phyloP scores from a whole-genome alignment of 2,329 filamentous ascomycete genomes.

The Colletotrichum sp. region DNA sequence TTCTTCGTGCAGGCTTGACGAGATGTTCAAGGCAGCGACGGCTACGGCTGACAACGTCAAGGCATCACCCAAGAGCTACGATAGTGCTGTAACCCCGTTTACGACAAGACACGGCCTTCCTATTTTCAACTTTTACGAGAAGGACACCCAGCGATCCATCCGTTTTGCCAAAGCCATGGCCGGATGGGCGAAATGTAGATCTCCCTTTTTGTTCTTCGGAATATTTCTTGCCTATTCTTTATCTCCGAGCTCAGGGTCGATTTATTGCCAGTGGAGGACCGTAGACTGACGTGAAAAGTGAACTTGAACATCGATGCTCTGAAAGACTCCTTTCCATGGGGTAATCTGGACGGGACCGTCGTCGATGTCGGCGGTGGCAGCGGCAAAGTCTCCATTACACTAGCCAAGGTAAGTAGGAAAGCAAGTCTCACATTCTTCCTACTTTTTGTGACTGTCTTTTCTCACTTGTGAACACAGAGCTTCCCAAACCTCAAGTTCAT shows the following conservation, averaged over 20 bases:
- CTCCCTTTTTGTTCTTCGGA: too few relatives aligned
- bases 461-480: neutral
- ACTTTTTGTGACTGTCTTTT: neutral
- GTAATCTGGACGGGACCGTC: conserved; percentile 22
- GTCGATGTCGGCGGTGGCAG: conserved; percentile 31
- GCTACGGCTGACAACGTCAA: neutral
- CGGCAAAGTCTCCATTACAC: conserved; percentile 18
- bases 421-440: neutral
- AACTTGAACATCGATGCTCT: conserved; percentile 16
- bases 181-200: neutral
- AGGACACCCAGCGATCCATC: conserved; percentile 2
- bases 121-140: conserved; percentile 23
- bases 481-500: conserved; percentile 28
- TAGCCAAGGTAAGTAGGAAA: neutral
- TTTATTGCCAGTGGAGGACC: too few relatives aligned
- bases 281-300: neutral
- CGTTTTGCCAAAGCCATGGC: conserved; percentile 25
- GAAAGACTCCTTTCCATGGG: conserved; percentile 23
- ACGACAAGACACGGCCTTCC: conserved; percentile 3
- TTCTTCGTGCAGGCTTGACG: neutral
- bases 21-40: neutral
- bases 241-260: too few relatives aligned
- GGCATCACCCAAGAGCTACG: neutral
- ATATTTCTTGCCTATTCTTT: too few relatives aligned
- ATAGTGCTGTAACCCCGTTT: neutral